Evolutionary conservation across 2,329 filamentous ascomycete genomes (phyloP).

Genomic region (Pseudogymnoascus sp.): DNA sequence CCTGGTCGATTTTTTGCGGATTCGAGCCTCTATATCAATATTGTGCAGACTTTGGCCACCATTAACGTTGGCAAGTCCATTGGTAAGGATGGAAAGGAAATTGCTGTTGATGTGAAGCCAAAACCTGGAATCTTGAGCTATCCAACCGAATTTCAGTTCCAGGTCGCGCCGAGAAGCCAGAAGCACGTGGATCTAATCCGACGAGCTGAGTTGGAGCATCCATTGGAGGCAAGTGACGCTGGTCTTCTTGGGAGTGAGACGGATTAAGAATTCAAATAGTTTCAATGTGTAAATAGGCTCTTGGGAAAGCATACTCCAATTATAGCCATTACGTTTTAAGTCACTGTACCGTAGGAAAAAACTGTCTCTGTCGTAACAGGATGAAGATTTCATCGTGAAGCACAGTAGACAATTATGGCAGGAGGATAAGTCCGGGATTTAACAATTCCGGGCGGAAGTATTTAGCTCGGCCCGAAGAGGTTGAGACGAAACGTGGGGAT

Average conservation of each 20-base stretch:
- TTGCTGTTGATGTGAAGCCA: conserved; percentile 13
- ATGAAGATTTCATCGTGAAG: neutral
- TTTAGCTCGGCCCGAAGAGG: neutral
- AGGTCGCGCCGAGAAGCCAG: neutral
- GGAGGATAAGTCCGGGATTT: neutral
- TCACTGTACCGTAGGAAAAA: neutral
- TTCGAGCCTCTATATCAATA: conserved; percentile 29
- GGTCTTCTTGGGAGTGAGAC: neutral
- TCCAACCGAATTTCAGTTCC: neutral
- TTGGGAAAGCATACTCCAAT: neutral
- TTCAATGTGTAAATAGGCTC: neutral
- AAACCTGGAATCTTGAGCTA: conserved; percentile 6
- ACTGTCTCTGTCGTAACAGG: neutral
- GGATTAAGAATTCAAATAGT: neutral
- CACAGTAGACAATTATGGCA: neutral
- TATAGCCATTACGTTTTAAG: neutral
- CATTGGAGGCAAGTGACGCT: neutral
- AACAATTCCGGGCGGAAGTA: neutral
- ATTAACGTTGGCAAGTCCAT: conserved; percentile 28
- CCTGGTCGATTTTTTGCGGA: conserved; percentile 45
- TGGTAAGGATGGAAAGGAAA: conserved; percentile 30
- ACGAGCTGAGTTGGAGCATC: neutral
- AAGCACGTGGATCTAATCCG: conserved; percentile 4
- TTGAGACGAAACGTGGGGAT: neutral
- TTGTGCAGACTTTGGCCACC: conserved; percentile 32